Base-by-base conservation (phyloP, 2,329 filamentous ascomycete species). In the Dactylonectria estremocensis region DNA sequence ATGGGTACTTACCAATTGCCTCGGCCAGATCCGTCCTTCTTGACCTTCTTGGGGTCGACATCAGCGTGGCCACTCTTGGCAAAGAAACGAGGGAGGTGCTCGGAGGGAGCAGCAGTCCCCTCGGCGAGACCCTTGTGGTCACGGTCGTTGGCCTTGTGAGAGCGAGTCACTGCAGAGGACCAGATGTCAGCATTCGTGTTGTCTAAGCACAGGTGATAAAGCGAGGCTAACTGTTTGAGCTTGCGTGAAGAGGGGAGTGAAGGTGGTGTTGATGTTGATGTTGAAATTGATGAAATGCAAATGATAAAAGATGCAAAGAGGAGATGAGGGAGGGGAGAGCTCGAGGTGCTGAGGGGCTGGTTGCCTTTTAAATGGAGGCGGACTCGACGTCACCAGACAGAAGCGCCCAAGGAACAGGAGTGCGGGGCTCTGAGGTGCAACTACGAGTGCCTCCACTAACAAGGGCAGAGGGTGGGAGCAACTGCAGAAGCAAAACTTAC, bases 91-190 rank as follows among this genome's bases (percentile, higher is more conserved):
- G 96, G 95, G 31, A 97, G 85, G 77, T 92, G 89, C 74, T 96
- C 92, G 72, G 92, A 88, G 62, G 90, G 86, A 58, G 87, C 82
- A 69, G 89, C 91, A 65, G 89, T 91, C 80, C 92, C 93, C 76
- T 96, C 93, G 73, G 92, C 91, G 74, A 94, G 84, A 78, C 89
- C 92, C 77, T 90, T 90, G 85, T 97, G 93, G 87, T 97, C 93
- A 84, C 95, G 95, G 83, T 97, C 94, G 85, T 95, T 97, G 86
- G 88, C 90, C 88, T 98, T 99, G 90, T 95, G 94, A 73, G 95
- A 97, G 82, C 96, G 95, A 86, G 96, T 98, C 95, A 99, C 95
- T 97, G 75, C 14, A 28, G 46, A 33, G 50, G 18, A 48, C 33
- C 24, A 14, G 16, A 48, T 52, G 64, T 69, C 61, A 71, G 72